These are phyloP conservation scores for Pseudocercospora pini-densiflorae DNA, from an alignment of 2,329 filamentous ascomycete species.

Conservation along the genomic window DNA sequence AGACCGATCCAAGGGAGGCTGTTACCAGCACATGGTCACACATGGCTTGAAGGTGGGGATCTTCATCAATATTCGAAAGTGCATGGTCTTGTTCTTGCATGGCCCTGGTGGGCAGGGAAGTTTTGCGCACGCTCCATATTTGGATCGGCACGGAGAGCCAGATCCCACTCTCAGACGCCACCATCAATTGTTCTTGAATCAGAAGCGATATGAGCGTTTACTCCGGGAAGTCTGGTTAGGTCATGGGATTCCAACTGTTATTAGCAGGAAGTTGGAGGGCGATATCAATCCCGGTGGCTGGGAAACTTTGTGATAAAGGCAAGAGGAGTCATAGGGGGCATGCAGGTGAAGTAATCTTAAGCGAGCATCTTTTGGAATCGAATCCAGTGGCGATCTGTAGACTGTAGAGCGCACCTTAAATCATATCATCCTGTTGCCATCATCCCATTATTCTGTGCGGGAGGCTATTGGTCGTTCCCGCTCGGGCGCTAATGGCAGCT, in stretches of 20 bases:
- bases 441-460: too few species aligned
- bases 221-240: slow-evolving; percentile 84
- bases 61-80: slow-evolving; percentile 97
- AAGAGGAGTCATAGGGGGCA: background rate
- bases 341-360: too few species aligned
- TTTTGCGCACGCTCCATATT: slow-evolving; percentile 86
- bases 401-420: too few species aligned
- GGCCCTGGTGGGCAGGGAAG: slow-evolving; percentile 65
- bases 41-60: slow-evolving; percentile 90
- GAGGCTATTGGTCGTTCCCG: too few species aligned
- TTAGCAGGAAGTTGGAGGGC: slow-evolving; percentile 86
- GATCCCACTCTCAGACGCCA: slow-evolving; percentile 86
- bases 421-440: too few species aligned
- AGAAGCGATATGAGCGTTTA: slow-evolving; percentile 89
- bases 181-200: slow-evolving; percentile 88
- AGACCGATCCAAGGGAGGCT: slow-evolving; percentile 70
- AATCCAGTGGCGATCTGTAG: too few species aligned
- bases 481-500: background rate
- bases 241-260: slow-evolving; percentile 85
- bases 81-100: slow-evolving; percentile 86
- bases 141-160: slow-evolving; percentile 94
- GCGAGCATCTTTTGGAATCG: too few species aligned
- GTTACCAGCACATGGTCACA: slow-evolving; percentile 87
- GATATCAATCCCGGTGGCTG: slow-evolving; percentile 98
- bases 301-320: slow-evolving; percentile 66